Evolutionary conservation across 2,329 filamentous ascomycete genomes (phyloP), one percentile per base, ranked within the genome.

Genomic region (Fusarium proliferatum): DNA sequence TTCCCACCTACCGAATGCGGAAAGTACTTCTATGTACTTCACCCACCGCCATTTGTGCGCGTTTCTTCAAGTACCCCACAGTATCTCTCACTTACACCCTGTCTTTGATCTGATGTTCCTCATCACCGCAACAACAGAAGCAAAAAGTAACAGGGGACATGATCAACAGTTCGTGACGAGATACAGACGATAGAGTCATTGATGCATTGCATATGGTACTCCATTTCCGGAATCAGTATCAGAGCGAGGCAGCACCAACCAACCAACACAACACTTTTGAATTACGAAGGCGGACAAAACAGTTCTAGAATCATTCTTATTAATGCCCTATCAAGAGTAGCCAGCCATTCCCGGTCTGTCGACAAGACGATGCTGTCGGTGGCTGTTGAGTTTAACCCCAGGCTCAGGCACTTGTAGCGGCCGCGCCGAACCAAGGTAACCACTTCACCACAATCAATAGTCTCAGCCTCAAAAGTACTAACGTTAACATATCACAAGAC

Each of bases 51-150:
- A 30, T 17, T 21, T 51, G 19, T 51, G 36, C 13, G 36, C 13
- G 12, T 2, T 13, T 11, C 17, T 6, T 15, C 28, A 41, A 46
- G 71, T 73, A 74, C 51, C 48, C 21, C 5, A 23, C 30, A 46
- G 71, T 73, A 71, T 58, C 59, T 41, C 34, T 56, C 63, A 73
- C 71, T 73, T 69, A 74, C 57, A 73, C 53, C 67, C 41, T 59
- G 70, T 48, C 45, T 38, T 52, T 63, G 67, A 68, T 71, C 61
- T 57, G 61, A 69, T 65, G 51, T 41, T 48, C 33, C 38, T 68
- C 65, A 68, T 69, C 69, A 74, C 71, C 71, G 63, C 56, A 73
- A 64, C 71, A 74, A 73, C 71, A 74, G 56, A 57, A 57, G 56
- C 61, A 66, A 30, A 56, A 28, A 62, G 33, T 36, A 26, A 36